Conservation (phyloP, 1,139 yeast genomes). For the Kodamaea anthophila region DNA sequence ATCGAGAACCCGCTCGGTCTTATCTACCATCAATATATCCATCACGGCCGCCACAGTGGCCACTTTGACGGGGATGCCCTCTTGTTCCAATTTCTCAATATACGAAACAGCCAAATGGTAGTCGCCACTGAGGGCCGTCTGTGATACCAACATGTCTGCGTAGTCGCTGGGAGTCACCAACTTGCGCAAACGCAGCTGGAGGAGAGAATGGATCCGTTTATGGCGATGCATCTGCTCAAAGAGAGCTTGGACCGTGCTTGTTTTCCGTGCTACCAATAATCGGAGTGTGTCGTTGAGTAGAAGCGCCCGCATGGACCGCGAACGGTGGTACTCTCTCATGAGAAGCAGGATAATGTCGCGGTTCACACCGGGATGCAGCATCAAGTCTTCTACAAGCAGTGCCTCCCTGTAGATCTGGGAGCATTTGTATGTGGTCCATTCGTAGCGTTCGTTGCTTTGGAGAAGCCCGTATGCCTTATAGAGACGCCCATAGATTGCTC, state of each 20-base stretch:
- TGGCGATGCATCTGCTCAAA: constrained; percentile 6
- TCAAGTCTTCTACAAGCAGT: constrained; percentile 17
- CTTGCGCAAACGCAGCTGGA: constrained; percentile 1
- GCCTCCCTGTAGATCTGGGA: constrained; percentile 11
- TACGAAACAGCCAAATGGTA: constrained; percentile 19
- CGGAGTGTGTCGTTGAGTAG: constrained; percentile 15
- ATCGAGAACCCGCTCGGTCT: constrained; percentile 5
- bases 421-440: constrained; percentile 14
- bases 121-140: constrained; percentile 16
- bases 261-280: constrained; percentile 10
- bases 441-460: constrained; percentile 2
- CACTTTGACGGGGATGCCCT: constrained; percentile 3
- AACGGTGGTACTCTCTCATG: constrained; percentile 11
- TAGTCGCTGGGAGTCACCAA: constrained; percentile 1
- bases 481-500: constrained; percentile 1
- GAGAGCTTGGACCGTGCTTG: constrained; percentile 6
- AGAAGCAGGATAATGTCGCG: constrained; percentile 14
- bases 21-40: constrained; percentile 8
- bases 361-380: constrained; percentile 16
- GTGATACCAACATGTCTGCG: constrained; percentile 9
- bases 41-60: constrained; percentile 5
- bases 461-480: constrained; percentile 1
- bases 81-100: constrained; percentile 5
- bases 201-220: constrained; percentile 4
- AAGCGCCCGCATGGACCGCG: constrained; percentile 17